phyloP scores from a whole-genome alignment of 371 early-diverging fungal species.

The Mucor irregularis region DNA sequence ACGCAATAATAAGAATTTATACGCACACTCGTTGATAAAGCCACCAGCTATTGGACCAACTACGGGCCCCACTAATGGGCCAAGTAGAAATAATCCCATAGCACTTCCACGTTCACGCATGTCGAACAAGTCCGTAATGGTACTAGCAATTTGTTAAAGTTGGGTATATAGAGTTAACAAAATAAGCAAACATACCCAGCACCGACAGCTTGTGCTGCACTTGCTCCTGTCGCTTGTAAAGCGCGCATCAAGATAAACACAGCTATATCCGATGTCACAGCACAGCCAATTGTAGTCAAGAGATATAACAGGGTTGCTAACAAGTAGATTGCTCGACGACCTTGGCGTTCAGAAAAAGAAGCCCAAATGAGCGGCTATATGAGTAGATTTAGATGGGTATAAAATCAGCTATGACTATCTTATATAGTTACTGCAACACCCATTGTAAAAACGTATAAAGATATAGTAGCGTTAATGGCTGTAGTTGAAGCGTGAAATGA shows the following conservation, averaged over 20 bases:
- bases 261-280: constrained; percentile 52
- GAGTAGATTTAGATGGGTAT: not conserved
- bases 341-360: constrained; percentile 65
- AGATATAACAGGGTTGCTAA: constrained; percentile 58
- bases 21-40: constrained; percentile 46
- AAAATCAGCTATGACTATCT: no score
- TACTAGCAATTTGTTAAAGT: constrained; percentile 17
- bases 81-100: constrained; percentile 61
- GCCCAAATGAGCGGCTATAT: constrained; percentile 69
- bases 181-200: constrained; percentile 57
- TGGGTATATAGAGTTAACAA: not conserved
- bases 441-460: constrained; percentile 42
- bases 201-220: constrained; percentile 72
- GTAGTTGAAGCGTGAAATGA: constrained; percentile 35
- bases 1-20: constrained; percentile 48
- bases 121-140: constrained; percentile 33
- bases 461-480: constrained; percentile 45
- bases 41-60: constrained; percentile 45
- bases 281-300: constrained; percentile 65
- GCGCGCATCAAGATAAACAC: constrained; percentile 63
- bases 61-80: constrained; percentile 59
- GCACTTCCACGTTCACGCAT: constrained; percentile 53
- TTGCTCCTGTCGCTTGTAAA: constrained; percentile 71
- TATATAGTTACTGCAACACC: constrained; percentile 37
- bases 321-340: constrained; percentile 66